Evolutionary conservation across 2,329 filamentous ascomycete genomes (phyloP), one percentile per base, ranked within the genome.

Genomic region (Macrophomina phaseolina): DNA sequence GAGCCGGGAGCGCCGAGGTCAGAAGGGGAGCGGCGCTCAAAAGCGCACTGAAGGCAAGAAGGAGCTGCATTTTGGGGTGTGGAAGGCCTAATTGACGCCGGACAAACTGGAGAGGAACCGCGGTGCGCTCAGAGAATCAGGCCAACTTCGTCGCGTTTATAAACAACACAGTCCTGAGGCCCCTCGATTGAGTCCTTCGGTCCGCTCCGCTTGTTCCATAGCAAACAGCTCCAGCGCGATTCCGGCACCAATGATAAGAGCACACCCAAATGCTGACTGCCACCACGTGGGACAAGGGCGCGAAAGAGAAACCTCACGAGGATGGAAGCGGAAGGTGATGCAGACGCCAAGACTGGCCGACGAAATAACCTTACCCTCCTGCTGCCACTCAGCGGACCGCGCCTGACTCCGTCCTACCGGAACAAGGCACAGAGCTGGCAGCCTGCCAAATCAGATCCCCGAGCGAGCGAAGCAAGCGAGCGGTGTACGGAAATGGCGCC

Each of bases 1-100:
- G 73, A 36, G 75, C 70, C 32, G 77, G 75, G 11, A 74, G 72
- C 12, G 77, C 76, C 34, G 28, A 40, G 9, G 52, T 58, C 3
- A 66, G 64, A 7, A 66, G 36, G 11, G 55, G 53, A 16, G 61
- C 61, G 36, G 61, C 46, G 46, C 46, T 32, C 55, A 66, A 34
- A 18, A 66, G 63, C 30, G 63, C 63, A 42, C 63, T 48, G 40
- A 66, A 3, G 40, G 46, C 53, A 9, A 66, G 36, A 52, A 66
- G 12, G 30, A 66, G 23, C 53, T 61, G 55, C 64, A 66, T 66
- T 30, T 34, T 49, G 9, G 18, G 11, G 36, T n/a, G 16, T 36
- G 2, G 46, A 49, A 14, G 28, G 38, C 3, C 36, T 61, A 46
- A 34, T 18, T 34, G 53, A 28, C 42, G 23, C 11, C 36, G 34